Conservation (phyloP, 2,329 filamentous ascomycete genomes). For the Coniochaeta sp. region DNA sequence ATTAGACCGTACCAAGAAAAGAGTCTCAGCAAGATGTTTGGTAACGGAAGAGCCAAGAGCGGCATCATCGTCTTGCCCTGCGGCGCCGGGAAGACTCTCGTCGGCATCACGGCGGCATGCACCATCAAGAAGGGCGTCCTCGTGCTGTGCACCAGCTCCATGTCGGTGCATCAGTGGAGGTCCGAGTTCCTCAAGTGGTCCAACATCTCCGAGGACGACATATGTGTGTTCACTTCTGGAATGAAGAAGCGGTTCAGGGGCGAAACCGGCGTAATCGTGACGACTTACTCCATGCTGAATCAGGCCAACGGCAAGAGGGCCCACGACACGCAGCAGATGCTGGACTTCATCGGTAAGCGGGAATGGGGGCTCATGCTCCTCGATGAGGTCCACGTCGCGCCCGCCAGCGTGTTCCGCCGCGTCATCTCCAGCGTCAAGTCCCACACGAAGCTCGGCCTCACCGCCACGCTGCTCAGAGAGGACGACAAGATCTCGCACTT, state of each 20-base stretch:
- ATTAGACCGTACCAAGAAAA: constrained; percentile 97
- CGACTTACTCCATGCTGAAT: constrained; percentile 98
- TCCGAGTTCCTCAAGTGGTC: constrained; percentile 98
- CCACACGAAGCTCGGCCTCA: constrained; percentile 90
- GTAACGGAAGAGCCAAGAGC: constrained; percentile 93
- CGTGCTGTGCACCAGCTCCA: constrained; percentile 91
- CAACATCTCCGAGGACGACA: constrained; percentile 85
- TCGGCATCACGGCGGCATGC: constrained; percentile 96
- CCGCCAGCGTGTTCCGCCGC: constrained; percentile 90
- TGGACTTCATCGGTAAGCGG: constrained; percentile 81
- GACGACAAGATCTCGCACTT: constrained; percentile 98
- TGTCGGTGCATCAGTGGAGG: constrained; percentile 96
- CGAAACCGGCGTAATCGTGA: constrained; percentile 92
- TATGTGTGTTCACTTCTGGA: constrained; percentile 91
- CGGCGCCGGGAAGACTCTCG: constrained; percentile 92
- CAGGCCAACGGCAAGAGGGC: constrained; percentile 72
- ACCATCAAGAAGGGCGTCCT: constrained; percentile 97
- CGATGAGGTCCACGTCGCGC: constrained; percentile 96
- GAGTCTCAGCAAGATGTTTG: constrained; percentile 98
- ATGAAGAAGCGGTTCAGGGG: constrained; percentile 79
- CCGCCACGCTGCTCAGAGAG: constrained; percentile 87
- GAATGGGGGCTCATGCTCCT: constrained; percentile 98
- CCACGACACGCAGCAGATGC: constrained; percentile 93
- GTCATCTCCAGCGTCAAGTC: constrained; percentile 91
- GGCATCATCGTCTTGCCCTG: constrained; percentile 96